Evolutionary conservation across 345 rosid genomes (phyloP), one percentile per base, ranked within the genome.

Genomic region (Hirschfeldia incana): DNA sequence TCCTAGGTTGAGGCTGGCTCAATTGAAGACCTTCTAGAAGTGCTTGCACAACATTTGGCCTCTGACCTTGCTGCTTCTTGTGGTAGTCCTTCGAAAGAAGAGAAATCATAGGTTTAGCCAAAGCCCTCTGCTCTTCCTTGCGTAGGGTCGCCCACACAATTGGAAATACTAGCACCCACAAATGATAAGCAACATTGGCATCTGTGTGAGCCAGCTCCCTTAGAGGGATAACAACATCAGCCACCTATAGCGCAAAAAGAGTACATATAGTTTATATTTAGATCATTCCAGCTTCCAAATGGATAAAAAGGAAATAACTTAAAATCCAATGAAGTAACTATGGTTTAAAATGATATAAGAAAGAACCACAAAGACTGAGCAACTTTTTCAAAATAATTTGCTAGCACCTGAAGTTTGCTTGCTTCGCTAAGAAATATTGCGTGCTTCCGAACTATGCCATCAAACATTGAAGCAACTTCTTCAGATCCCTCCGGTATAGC

Each of bases 1-100:
- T 90, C 81, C 97, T 88, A 77, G 98, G 99, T 79, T 96, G 99
- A 82, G 99, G 99, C 73, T 93, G 98, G 87, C 99, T 93, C 87
- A 95, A 75, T 46, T 95, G 97, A 80, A 95, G 97, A 60, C 99
- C 99, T 84, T 95, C 99, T 67, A 95, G 85, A 81, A 95, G 94
- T 42, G 99, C 99, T 88, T 95, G 99, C 79, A 93, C 98, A 77
- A 95, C 98, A 83, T 95, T 95, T 83, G 99, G 99, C 74, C 98
- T 86, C 84, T 85, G 89, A 51, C 85, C 87, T 85, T 93, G 97
- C 86, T 95, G 99, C 86, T 89, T 95, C 89, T 93, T 95, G 82
- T 93, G 99, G 85, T 91, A 95, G 88, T 88, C 98, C 80, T 90
- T 91, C 8, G 97, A 93, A 16, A 91, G 84, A 57, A 95, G 90